Evolutionary conservation across 441 rosid species (phyloP).

Genomic region (Erysimum cheiri): DNA sequence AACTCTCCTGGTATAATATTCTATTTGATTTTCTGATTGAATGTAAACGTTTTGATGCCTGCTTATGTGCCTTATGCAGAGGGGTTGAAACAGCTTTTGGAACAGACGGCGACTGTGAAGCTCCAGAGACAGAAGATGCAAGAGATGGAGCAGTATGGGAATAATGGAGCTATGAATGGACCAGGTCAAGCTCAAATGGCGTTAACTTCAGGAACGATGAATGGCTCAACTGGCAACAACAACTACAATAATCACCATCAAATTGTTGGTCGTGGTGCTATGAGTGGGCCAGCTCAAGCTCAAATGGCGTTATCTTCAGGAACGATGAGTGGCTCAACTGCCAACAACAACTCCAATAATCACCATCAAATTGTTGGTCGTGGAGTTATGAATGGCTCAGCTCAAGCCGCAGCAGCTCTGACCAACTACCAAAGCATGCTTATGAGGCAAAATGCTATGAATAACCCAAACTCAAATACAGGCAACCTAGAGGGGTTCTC

Average conservation of each 20-base stretch:
- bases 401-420: constrained; percentile 89
- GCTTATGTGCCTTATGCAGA: constrained; percentile 52
- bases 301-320: constrained; percentile 77
- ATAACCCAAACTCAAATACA: constrained; percentile 57
- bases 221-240: constrained; percentile 52
- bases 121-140: constrained; percentile 72
- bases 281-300: constrained; percentile 54
- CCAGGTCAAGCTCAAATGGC: constrained; percentile 61
- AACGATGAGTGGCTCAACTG: constrained; percentile 53
- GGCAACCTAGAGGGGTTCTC: constrained; percentile 65
- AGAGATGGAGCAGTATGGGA: constrained; percentile 86
- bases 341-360: constrained; percentile 44
- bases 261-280: constrained; percentile 49
- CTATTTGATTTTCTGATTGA: constrained; percentile 15
- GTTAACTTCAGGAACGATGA: constrained; percentile 60
- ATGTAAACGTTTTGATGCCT: not conserved
- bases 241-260: constrained; percentile 51
- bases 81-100: constrained; percentile 82
- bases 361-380: constrained; percentile 63
- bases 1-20: not conserved
- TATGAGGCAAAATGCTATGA: constrained; percentile 86
- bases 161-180: constrained; percentile 69
- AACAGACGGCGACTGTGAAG: constrained; percentile 59
- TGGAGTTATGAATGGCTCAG: constrained; percentile 76
- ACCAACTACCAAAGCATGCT: constrained; percentile 81